phyloP scores from a whole-genome alignment of 805 yeast genomes.

The Starmerella lactis-condensi region DNA sequence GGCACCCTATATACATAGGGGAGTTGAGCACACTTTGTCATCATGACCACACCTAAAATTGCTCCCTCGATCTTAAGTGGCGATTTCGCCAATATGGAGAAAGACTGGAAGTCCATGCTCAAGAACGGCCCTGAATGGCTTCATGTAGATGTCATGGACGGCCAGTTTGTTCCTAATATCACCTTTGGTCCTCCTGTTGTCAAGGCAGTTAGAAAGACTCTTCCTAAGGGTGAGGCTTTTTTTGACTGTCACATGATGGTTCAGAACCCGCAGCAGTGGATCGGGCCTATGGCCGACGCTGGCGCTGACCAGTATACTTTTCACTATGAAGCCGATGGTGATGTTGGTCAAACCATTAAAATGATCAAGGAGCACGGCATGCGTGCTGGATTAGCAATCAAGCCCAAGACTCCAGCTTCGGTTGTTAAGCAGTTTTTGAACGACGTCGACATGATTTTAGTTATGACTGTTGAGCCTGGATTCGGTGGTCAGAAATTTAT shows the following conservation, averaged over 20 bases:
- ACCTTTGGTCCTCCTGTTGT: slow-evolving; percentile 87
- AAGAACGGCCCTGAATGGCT: slow-evolving; percentile 85
- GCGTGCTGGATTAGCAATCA: slow-evolving; percentile 85
- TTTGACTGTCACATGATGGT: slow-evolving; percentile 99
- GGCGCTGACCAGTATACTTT: slow-evolving; percentile 95
- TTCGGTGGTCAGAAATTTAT: slow-evolving; percentile 96
- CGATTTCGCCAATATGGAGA: slow-evolving; percentile 75
- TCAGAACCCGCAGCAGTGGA: slow-evolving; percentile 78
- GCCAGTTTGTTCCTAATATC: slow-evolving; percentile 93
- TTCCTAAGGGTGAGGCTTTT: slow-evolving; percentile 48
- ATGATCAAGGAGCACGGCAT: slow-evolving; percentile 64
- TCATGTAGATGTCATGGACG: slow-evolving; percentile 97
- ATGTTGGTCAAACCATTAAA: slow-evolving; percentile 54
- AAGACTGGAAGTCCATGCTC: slow-evolving; percentile 68
- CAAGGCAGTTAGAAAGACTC: slow-evolving; percentile 49
- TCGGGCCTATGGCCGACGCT: slow-evolving; percentile 71
- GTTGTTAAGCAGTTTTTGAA: slow-evolving; percentile 60
- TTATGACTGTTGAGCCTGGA: slow-evolving; percentile 98
- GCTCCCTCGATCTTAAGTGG: slow-evolving; percentile 89
- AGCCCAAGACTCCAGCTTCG: slow-evolving; percentile 81
- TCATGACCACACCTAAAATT: slow-evolving; percentile 24
- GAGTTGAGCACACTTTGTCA: too few species aligned
- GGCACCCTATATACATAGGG: too few species aligned
- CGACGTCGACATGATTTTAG: slow-evolving; percentile 76
- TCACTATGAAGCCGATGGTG: slow-evolving; percentile 74